Percentiles rank a stretch among this genome's conserved stretches.
phyloP scores from a whole-genome alignment of 2,329 filamentous ascomycete species.

The Claviceps cyperi region DNA sequence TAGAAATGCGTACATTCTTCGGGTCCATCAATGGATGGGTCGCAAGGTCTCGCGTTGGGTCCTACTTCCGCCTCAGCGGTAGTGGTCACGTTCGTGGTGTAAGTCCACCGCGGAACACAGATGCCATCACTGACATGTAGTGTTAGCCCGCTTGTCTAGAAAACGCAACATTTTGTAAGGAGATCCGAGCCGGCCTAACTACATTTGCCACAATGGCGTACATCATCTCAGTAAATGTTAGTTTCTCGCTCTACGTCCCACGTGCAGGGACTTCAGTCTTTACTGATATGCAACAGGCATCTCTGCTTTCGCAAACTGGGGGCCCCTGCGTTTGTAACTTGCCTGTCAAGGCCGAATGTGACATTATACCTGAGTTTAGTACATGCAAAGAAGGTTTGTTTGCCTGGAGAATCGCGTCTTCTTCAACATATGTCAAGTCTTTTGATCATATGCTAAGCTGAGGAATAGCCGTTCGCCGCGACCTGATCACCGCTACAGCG shows the following conservation, averaged over 20 bases:
- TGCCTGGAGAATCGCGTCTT: too few relatives aligned
- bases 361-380: slow-evolving; percentile 28
- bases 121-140: background rate
- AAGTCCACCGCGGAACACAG: background rate
- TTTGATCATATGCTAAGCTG: slow-evolving; percentile 3
- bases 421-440: background rate
- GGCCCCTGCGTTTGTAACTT: slow-evolving; percentile 58
- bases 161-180: slow-evolving; percentile 58
- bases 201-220: slow-evolving; percentile 76
- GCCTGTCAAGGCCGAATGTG: slow-evolving; percentile 30
- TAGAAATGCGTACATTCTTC: slow-evolving; percentile 43
- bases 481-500: slow-evolving; percentile 73
- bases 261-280: background rate
- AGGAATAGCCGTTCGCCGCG: slow-evolving; percentile 46
- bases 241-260: slow-evolving; percentile 8
- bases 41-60: slow-evolving; percentile 3
- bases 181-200: slow-evolving; percentile 65
- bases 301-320: slow-evolving; percentile 60
- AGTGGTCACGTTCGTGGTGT: slow-evolving; percentile 3
- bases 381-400: slow-evolving; percentile 31
- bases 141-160: slow-evolving; percentile 50
- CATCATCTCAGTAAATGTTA: slow-evolving; percentile 61
- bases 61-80: slow-evolving; percentile 4
- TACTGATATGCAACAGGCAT: slow-evolving; percentile 33
- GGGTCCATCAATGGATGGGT: slow-evolving; percentile 10